Percentiles rank a stretch among this genome's conserved stretches.
These are phyloP conservation scores for Aspergillus versicolor DNA, from an alignment of 2,329 filamentous ascomycete species.

Conservation along the genomic window DNA sequence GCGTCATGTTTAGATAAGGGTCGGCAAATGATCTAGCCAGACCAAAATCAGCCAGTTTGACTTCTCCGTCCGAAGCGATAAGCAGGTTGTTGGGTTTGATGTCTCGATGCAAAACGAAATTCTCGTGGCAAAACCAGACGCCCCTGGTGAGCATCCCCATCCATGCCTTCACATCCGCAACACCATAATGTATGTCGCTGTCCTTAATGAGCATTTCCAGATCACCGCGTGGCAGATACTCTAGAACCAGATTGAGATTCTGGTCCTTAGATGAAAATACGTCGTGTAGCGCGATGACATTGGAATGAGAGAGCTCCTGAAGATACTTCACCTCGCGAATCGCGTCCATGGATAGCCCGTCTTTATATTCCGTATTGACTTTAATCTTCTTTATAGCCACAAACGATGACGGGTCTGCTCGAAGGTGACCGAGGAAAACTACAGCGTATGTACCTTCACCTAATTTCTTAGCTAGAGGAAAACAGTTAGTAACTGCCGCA, in stretches of 20 bases:
- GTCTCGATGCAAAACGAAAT: conserved; percentile 90
- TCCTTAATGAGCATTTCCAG: conserved; percentile 93
- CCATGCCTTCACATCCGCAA: conserved; percentile 94
- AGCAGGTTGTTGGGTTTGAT: conserved; percentile 99
- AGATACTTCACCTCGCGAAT: conserved; percentile 95
- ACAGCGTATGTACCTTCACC: conserved; percentile 97
- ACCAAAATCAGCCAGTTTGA: conserved; percentile 98
- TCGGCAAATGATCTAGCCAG: conserved; percentile 87
- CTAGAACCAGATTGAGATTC: conserved; percentile 92
- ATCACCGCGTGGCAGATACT: conserved; percentile 90
- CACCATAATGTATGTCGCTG: conserved; percentile 75
- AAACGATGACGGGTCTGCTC: conserved; percentile 66
- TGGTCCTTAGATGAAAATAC: conserved; percentile 96
- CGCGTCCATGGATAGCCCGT: conserved; percentile 91
- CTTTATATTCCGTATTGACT: conserved; percentile 64
- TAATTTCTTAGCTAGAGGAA: conserved; percentile 72
- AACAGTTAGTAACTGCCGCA: background rate
- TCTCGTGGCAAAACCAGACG: conserved; percentile 95
- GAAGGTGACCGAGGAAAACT: conserved; percentile 84
- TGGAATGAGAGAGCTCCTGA: conserved; percentile 89
- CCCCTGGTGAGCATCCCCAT: conserved; percentile 95
- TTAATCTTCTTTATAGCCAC: conserved; percentile 68
- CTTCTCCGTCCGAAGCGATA: conserved; percentile 86
- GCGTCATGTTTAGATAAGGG: conserved; percentile 84
- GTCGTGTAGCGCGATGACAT: conserved; percentile 88